Conservation (phyloP, 2,329 filamentous ascomycete species). For the Colletotrichum sublineola region DNA sequence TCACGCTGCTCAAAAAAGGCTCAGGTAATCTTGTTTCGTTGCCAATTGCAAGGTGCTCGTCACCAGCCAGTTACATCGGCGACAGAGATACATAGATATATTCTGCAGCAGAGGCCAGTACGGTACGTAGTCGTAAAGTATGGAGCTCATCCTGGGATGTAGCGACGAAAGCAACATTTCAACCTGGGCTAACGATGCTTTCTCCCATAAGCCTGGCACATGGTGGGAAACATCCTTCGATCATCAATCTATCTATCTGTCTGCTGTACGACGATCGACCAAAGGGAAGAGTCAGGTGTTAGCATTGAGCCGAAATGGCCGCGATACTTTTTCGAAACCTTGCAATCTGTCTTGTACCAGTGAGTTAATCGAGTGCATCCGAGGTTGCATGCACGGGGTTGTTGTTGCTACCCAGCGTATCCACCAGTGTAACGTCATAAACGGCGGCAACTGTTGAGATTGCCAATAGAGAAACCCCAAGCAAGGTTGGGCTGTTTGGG, state of each 20-base stretch:
- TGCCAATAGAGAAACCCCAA: not conserved
- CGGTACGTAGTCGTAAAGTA: too few relatives aligned
- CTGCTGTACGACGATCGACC: conserved; percentile 33
- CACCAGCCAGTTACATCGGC: not conserved
- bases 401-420: not conserved
- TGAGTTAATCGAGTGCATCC: conserved; percentile 9
- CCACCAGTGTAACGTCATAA: not conserved
- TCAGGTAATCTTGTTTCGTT: not conserved
- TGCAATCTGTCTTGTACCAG: conserved; percentile 7
- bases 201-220: not conserved
- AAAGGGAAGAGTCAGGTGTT: conserved; percentile 25
- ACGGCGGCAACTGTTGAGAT: not conserved
- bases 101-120: conserved; percentile 9
- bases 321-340: conserved; percentile 35
- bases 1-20: not conserved
- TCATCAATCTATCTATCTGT: not conserved
- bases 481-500: too few relatives aligned
- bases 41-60: not conserved
- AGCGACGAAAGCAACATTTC: conserved; percentile 23
- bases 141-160: conserved; percentile 17
- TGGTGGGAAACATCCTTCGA: not conserved
- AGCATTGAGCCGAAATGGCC: conserved; percentile 23
- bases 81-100: not conserved
- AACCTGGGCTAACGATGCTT: not conserved
- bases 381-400: not conserved